phyloP scores from a whole-genome alignment of 768 basidiomycete genomes.

The Pleurotus djamor region DNA sequence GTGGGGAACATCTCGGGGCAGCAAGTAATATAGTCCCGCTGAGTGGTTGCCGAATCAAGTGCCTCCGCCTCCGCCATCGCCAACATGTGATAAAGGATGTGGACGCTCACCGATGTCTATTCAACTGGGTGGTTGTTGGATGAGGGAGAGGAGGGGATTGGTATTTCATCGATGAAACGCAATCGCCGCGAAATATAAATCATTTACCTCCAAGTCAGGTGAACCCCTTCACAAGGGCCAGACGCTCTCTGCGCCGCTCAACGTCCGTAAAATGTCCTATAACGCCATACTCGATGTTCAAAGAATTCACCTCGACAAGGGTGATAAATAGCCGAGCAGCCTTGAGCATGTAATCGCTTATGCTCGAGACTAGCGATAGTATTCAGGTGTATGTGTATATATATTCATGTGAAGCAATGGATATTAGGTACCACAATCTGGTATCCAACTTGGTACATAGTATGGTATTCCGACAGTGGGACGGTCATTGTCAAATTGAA shows the following conservation, averaged over 20 bases:
- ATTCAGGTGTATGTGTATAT: too few relatives aligned
- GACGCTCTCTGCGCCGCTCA: background rate
- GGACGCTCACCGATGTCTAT: background rate
- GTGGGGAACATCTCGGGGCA: background rate
- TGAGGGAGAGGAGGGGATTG: too few relatives aligned
- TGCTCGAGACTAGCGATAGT: too few relatives aligned
- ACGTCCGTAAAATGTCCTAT: background rate
- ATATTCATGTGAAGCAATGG: too few relatives aligned
- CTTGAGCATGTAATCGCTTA: too few relatives aligned
- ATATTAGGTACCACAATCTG: too few relatives aligned
- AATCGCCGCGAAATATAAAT: background rate
- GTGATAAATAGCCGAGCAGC: too few relatives aligned
- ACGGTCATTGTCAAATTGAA: too few relatives aligned
- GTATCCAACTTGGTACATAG: too few relatives aligned
- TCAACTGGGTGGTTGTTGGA: background rate
- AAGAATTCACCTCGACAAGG: background rate
- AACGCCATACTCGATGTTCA: background rate
- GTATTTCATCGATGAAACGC: background rate
- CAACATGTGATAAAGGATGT: background rate
- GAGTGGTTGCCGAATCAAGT: background rate
- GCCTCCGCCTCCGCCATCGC: background rate
- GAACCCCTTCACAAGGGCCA: too few relatives aligned
- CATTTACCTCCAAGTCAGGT: background rate
- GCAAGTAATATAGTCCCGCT: background rate
- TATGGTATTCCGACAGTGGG: too few relatives aligned